A percentile compares a stretch with the other conserved stretches of the same genome.
phyloP scores from a whole-genome alignment of 1,284 basidiomycete species.

The Tylopilus orsonianus region DNA sequence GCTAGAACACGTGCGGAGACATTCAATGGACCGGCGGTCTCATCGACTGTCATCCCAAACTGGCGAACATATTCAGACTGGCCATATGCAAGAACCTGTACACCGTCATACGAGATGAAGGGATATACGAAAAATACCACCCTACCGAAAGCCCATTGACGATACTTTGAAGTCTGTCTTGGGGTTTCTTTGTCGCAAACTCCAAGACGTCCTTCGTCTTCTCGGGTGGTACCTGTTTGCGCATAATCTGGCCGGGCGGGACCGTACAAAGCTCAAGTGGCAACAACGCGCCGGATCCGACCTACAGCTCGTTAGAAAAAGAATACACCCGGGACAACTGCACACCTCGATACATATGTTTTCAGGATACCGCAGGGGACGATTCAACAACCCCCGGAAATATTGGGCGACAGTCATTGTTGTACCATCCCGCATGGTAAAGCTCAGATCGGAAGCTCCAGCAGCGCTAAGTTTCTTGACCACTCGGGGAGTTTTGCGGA shows the following conservation, averaged over 20 bases:
- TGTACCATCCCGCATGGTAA: conserved; percentile 54
- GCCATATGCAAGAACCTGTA: conserved; percentile 63
- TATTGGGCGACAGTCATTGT: conserved; percentile 61
- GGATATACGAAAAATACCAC: background rate
- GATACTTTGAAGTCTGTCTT: conserved; percentile 61
- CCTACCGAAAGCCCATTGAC: conserved; percentile 51
- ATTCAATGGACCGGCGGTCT: conserved; percentile 45
- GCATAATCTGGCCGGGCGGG: conserved; percentile 68
- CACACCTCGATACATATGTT: conserved; percentile 63
- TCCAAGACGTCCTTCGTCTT: conserved; percentile 64
- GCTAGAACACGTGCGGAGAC: conserved; percentile 60
- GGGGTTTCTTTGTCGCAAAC: conserved; percentile 69
- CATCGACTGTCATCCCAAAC: conserved; percentile 62
- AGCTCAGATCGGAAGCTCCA: conserved; percentile 51
- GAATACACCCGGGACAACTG: background rate
- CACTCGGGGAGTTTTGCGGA: conserved; percentile 44
- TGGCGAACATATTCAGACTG: conserved; percentile 71
- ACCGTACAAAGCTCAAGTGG: conserved; percentile 70
- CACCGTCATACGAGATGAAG: background rate
- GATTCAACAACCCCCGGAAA: conserved; percentile 51
- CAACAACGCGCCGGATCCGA: conserved; percentile 63
- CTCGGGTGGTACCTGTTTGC: conserved; percentile 68
- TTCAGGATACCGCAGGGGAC: conserved; percentile 53
- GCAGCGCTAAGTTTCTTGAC: conserved; percentile 54
- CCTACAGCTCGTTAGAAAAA: conserved; percentile 37